phyloP scores from a whole-genome alignment of 2,329 filamentous ascomycete genomes.

The Beauveria varroae region DNA sequence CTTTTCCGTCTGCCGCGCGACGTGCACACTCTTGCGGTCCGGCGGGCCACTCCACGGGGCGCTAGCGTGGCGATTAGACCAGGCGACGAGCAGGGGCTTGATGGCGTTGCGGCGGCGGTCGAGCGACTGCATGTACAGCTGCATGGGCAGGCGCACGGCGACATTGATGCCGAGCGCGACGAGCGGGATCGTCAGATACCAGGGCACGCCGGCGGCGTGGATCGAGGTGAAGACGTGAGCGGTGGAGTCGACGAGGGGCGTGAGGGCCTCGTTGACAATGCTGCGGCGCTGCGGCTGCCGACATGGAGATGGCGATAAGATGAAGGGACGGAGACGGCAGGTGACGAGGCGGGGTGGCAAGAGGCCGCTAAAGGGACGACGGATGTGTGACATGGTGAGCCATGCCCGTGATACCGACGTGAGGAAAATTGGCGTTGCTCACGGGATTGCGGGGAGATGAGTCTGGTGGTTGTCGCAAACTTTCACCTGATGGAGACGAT shows the following conservation, averaged over 20 bases:
- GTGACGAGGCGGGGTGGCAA: not conserved
- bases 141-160: slow-evolving; percentile 39
- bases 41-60: slow-evolving; percentile 8
- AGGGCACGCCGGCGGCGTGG: slow-evolving; percentile 41
- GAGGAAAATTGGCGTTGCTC: not conserved
- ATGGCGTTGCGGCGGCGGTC: slow-evolving; percentile 22
- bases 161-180: slow-evolving; percentile 39
- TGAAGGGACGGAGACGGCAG: not conserved
- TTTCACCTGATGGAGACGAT: not conserved
- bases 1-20: slow-evolving; percentile 19
- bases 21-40: slow-evolving; percentile 16
- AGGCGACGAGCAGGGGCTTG: slow-evolving; percentile 25
- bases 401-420: not conserved
- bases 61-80: slow-evolving; percentile 21
- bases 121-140: slow-evolving; percentile 31
- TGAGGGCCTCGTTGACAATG: not conserved
- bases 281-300: slow-evolving; percentile 15
- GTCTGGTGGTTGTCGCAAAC: not conserved
- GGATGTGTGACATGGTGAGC: slow-evolving; percentile 1
- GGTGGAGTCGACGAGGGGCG: slow-evolving; percentile 25
- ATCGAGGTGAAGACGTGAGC: slow-evolving; percentile 36
- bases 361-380: slow-evolving; percentile 2
- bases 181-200: slow-evolving; percentile 48
- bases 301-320: not conserved
- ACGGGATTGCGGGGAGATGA: not conserved